Percentiles rank a stretch among this genome's conserved stretches.
phyloP scores from a whole-genome alignment of 768 basidiomycete genomes.

The Kockovaella imperatae region DNA sequence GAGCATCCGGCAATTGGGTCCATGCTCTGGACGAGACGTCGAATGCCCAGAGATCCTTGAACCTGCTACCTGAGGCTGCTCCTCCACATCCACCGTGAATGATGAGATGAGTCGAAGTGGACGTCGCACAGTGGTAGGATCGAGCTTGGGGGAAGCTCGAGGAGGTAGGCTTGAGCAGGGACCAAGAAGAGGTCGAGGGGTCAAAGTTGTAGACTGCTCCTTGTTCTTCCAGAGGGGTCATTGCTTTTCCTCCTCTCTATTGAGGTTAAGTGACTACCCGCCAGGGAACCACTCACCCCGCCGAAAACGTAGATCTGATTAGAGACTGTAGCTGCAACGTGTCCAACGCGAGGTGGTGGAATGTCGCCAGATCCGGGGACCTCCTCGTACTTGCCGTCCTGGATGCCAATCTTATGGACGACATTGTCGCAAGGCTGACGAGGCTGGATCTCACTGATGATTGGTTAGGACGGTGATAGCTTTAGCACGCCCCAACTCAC shows the following conservation, averaged over 20 bases:
- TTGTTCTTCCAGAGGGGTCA: constrained; percentile 43
- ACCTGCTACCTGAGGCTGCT: constrained; percentile 10
- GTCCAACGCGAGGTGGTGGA: constrained; percentile 36
- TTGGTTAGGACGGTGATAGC: not conserved
- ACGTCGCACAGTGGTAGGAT: constrained; percentile 17
- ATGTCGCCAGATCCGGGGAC: constrained; percentile 15
- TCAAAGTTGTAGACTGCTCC: constrained; percentile 22
- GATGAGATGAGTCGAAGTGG: constrained; percentile 5
- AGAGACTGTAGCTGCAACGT: constrained; percentile 18
- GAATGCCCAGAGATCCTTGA: constrained; percentile 23
- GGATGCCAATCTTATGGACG: constrained; percentile 21
- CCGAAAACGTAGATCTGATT: constrained; percentile 49
- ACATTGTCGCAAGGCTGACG: constrained; percentile 47
- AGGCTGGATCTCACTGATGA: constrained; percentile 46
- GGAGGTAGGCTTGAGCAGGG: not conserved
- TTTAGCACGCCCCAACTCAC: constrained; percentile 5
- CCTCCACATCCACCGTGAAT: constrained; percentile 23
- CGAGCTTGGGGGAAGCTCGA: constrained; percentile 7
- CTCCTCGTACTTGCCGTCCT: constrained; percentile 8
- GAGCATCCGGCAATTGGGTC: constrained; percentile 9
- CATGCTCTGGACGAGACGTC: constrained; percentile 6
- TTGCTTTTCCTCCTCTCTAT: constrained; percentile 46
- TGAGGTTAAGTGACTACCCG: not conserved
- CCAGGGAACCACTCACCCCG: constrained; percentile 29
- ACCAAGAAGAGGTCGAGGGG: constrained; percentile 6